phyloP scores from a whole-genome alignment of 768 basidiomycete species.

The Hydnomerulius pinastri region DNA sequence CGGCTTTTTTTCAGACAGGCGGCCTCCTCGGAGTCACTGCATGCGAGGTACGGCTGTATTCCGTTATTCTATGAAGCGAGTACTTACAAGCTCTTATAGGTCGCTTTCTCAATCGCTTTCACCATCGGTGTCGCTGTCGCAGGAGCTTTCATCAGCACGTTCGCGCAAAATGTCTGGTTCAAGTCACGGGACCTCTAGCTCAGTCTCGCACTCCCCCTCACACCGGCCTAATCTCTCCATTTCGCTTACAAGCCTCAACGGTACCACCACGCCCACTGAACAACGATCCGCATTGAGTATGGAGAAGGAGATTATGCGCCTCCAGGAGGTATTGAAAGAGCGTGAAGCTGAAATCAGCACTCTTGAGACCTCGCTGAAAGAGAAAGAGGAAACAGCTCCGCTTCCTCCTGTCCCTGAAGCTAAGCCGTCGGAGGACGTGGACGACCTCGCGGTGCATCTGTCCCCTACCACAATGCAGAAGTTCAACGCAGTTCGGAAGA shows the following conservation, averaged over 20 bases:
- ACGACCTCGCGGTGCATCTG: slow-evolving; percentile 41
- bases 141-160: slow-evolving; percentile 90
- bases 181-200: slow-evolving; percentile 70
- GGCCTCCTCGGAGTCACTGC: slow-evolving; percentile 85
- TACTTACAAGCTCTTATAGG: slow-evolving; percentile 42
- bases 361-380: slow-evolving; percentile 59
- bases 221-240: slow-evolving; percentile 61
- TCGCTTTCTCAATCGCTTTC: slow-evolving; percentile 93
- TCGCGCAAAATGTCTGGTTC: slow-evolving; percentile 83
- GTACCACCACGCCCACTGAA: slow-evolving; percentile 31
- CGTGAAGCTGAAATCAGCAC: slow-evolving; percentile 87
- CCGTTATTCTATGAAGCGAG: not conserved
- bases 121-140: slow-evolving; percentile 94
- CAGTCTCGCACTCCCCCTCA: slow-evolving; percentile 61
- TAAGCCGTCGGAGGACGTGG: slow-evolving; percentile 8
- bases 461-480: slow-evolving; percentile 74
- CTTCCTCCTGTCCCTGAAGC: slow-evolving; percentile 1
- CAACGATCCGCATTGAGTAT: slow-evolving; percentile 84
- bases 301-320: slow-evolving; percentile 93
- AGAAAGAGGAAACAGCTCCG: slow-evolving; percentile 29
- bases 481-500: slow-evolving; percentile 73
- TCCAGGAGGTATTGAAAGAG: slow-evolving; percentile 90
- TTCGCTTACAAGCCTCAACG: slow-evolving; percentile 46
- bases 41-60: slow-evolving; percentile 62
- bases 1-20: slow-evolving; percentile 88